A percentile compares a stretch with the other conserved stretches of the same genome.
Conservation (phyloP, 139 green algal genomes). For the Axilococcus clingmanii region DNA sequence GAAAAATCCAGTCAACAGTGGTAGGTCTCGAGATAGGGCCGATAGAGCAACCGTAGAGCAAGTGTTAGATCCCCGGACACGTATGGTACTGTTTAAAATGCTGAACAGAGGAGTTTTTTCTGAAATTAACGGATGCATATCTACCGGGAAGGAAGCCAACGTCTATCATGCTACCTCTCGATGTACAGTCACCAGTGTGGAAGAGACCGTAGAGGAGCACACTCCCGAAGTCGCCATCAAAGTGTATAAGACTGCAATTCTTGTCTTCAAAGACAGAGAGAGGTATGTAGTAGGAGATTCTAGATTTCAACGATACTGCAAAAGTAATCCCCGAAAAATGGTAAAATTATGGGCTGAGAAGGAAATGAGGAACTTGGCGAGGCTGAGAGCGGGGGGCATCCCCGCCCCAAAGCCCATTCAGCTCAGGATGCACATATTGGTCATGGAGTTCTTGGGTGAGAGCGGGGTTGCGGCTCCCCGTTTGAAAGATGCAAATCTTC, state of each 20-base stretch:
- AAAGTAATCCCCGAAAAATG: slow-evolving; percentile 97
- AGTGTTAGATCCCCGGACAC: slow-evolving; percentile 83
- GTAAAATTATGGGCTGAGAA: slow-evolving; percentile 98
- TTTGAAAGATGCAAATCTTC: slow-evolving; percentile 80
- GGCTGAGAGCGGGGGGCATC: slow-evolving; percentile 67
- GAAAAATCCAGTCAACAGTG: not conserved
- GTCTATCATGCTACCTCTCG: slow-evolving; percentile 79
- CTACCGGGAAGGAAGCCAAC: slow-evolving; percentile 98
- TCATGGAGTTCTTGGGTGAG: slow-evolving; percentile 87
- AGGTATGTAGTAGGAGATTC: slow-evolving; percentile 94
- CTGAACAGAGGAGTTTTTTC: slow-evolving; percentile 71
- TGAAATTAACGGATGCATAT: slow-evolving; percentile 89
- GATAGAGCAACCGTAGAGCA: slow-evolving; percentile 88
- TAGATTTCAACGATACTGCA: slow-evolving; percentile 89
- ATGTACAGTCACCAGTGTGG: slow-evolving; percentile 7
- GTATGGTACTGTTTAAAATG: slow-evolving; percentile 97
- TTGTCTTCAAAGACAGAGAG: slow-evolving; percentile 93
- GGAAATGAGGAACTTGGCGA: slow-evolving; percentile 93
- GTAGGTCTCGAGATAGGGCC: slow-evolving; percentile 56
- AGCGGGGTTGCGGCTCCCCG: slow-evolving; percentile 78
- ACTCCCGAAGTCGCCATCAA: slow-evolving; percentile 92
- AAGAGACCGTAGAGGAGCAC: not conserved
- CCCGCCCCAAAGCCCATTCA: slow-evolving; percentile 65
- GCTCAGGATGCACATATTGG: slow-evolving; percentile 87
- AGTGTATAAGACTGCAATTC: slow-evolving; percentile 98